Conservation (phyloP, 139 green algal genomes). For the Diplosphaera chodatii region DNA sequence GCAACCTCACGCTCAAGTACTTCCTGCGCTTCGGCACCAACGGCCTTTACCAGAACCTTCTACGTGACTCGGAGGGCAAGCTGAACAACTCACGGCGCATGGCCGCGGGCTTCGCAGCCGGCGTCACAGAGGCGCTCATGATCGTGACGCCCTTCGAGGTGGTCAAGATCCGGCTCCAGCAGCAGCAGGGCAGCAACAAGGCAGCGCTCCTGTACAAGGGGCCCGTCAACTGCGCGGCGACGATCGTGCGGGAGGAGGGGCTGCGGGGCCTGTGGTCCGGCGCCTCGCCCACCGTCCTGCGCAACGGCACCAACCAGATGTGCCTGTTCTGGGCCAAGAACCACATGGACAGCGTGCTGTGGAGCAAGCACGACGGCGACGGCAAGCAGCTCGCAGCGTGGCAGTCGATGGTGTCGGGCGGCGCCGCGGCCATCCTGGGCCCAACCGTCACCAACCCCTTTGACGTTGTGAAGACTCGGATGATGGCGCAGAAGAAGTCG, state of each 20-base stretch:
- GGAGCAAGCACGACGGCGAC: slow-evolving; percentile 57
- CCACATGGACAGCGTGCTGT: slow-evolving; percentile 61
- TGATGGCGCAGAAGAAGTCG: not conserved
- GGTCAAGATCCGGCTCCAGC: slow-evolving; percentile 87
- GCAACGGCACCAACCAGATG: slow-evolving; percentile 94
- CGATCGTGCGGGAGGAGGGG: slow-evolving; percentile 79
- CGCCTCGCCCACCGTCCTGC: slow-evolving; percentile 72
- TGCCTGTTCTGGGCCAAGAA: slow-evolving; percentile 87
- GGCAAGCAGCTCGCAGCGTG: slow-evolving; percentile 53
- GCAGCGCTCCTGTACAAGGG: slow-evolving; percentile 72
- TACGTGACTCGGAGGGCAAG: slow-evolving; percentile 51
- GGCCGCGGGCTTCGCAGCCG: slow-evolving; percentile 61
- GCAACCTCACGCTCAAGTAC: slow-evolving; percentile 91
- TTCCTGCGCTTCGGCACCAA: slow-evolving; percentile 85
- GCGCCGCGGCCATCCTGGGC: slow-evolving; percentile 74
- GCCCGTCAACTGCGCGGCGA: slow-evolving; percentile 71
- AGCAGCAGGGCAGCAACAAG: slow-evolving; percentile 66
- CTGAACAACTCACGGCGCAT: slow-evolving; percentile 42
- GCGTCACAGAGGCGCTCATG: slow-evolving; percentile 81
- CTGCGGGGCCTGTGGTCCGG: slow-evolving; percentile 74
- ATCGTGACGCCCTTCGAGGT: slow-evolving; percentile 94
- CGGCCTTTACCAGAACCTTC: slow-evolving; percentile 69
- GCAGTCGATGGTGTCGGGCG: slow-evolving; percentile 78
- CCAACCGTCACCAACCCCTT: slow-evolving; percentile 80
- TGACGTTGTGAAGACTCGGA: slow-evolving; percentile 49